phyloP scores from a whole-genome alignment of 306 rosid genomes.

The Mimosa pudica region DNA sequence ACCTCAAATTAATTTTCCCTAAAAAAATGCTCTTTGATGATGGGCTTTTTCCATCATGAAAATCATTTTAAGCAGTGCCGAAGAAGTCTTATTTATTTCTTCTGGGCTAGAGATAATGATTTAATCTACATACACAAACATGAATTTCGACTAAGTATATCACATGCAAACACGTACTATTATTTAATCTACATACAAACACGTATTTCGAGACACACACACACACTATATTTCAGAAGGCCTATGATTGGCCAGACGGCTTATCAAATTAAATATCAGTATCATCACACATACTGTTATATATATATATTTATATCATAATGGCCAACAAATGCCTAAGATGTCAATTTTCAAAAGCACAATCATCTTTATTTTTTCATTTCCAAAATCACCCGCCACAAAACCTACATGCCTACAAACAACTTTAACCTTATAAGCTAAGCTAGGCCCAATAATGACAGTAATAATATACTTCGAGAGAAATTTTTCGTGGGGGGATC shows the following conservation, averaged over 20 bases:
- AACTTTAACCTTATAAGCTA: neutral
- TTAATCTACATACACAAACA: neutral
- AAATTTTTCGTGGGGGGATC: neutral
- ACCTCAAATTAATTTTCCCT: no score
- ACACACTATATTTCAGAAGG: neutral
- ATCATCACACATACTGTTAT: neutral
- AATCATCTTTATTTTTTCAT: neutral
- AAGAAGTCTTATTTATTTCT: neutral
- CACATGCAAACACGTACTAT: neutral
- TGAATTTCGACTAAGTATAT: neutral
- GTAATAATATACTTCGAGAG: neutral
- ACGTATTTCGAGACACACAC: no score
- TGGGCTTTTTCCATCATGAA: neutral
- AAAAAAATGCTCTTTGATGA: neutral
- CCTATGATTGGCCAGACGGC: neutral
- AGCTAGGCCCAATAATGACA: neutral
- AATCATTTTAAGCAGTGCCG: neutral
- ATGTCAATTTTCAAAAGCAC: neutral
- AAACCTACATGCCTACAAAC: neutral
- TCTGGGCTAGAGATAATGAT: neutral
- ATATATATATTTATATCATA: neutral
- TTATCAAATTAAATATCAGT: neutral
- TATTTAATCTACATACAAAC: neutral
- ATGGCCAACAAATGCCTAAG: neutral
- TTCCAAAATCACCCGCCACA: neutral